A percentile compares a stretch with the other conserved stretches of the same genome.
Evolutionary conservation across 1,139 yeast species (phyloP).

Genomic region (Yamadazyma kanchanaburiensis): DNA sequence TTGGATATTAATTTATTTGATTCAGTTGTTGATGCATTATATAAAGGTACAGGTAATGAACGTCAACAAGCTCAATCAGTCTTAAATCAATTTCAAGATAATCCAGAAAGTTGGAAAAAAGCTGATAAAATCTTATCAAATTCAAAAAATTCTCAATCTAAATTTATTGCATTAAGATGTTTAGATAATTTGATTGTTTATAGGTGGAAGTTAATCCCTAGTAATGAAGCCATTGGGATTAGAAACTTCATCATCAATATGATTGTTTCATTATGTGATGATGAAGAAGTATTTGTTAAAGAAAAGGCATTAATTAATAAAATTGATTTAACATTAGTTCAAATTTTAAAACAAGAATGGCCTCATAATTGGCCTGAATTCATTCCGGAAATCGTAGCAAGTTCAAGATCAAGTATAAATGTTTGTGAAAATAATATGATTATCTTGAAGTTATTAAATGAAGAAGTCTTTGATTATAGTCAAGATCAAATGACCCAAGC

Average conservation of each 20-base stretch:
- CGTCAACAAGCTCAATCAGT: slow-evolving; percentile 82
- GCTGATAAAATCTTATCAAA: slow-evolving; percentile 86
- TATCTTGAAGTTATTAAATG: slow-evolving; percentile 81
- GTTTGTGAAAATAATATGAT: slow-evolving; percentile 98
- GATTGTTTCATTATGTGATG: slow-evolving; percentile 90
- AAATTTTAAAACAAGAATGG: slow-evolving; percentile 96
- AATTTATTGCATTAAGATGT: slow-evolving; percentile 87
- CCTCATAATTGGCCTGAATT: slow-evolving; percentile 98
- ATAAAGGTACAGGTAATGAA: slow-evolving; percentile 74
- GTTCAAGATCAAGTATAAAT: slow-evolving; percentile 81
- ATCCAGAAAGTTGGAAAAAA: slow-evolving; percentile 94
- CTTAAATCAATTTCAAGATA: slow-evolving; percentile 86
- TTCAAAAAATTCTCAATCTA: slow-evolving; percentile 79
- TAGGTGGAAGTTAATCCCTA: slow-evolving; percentile 91
- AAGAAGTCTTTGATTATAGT: slow-evolving; percentile 92
- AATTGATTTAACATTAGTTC: slow-evolving; percentile 90
- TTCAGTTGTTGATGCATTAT: slow-evolving; percentile 83
- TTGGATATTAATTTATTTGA: slow-evolving; percentile 80
- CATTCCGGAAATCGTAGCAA: slow-evolving; percentile 85
- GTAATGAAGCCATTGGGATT: slow-evolving; percentile 82
- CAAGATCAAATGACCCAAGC: slow-evolving; percentile 97
- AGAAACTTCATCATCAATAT: slow-evolving; percentile 87
- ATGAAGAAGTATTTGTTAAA: slow-evolving; percentile 67
- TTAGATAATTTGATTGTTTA: slow-evolving; percentile 87
- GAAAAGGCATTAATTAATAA: slow-evolving; percentile 87